Base-by-base conservation (phyloP, 2,329 filamentous ascomycete genomes). In the Cadophora sp. region DNA sequence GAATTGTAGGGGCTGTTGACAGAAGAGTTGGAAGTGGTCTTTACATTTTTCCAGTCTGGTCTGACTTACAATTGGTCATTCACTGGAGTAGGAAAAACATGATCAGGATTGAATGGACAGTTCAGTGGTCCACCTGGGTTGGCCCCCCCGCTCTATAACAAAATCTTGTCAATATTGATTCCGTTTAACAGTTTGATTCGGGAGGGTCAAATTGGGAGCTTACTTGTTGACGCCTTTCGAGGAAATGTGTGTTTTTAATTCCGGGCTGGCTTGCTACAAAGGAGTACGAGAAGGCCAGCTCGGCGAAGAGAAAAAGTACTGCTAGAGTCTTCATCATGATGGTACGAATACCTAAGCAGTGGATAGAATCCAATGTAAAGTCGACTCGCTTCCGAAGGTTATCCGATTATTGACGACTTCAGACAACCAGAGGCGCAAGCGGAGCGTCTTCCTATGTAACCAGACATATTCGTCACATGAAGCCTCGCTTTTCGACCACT, bases 51-150 rank as follows among this genome's bases (percentile, higher is more conserved):
- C n/a, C n/a, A n/a, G n/a, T n/a, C n/a, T n/a, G n/a, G n/a, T 37
- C 8, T 37, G 9, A 37, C 34, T 4, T 37, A 37, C 34, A 37
- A 37, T 37, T 37, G 34, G 7, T 37, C 34, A 37, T 4, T 37
- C 8, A 37, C 34, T 37, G 34, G 34, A 4, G 34, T 9, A 37
- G 34, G 34, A 9, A 37, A 37, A 4, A 37, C 7, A 12, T 37
- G 34, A 37, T 37, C 34, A 9, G 34, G 34, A 37, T 37, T 37
- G 34, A 37, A 37, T 5, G 81, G 73, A 31, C 73, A 75, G 37
- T 69, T 73, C 16, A 62, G 59, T 26, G 72, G 64, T 14, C 72
- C 67, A 6, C 71, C 72, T 53, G 70, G 66, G 34, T 73, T 68
- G 14, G 29, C 46, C 37, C 71, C 72, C 34, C 67, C 71, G 50